Evolutionary conservation across 305 asterid genomes (phyloP).

Genomic region (Salvia sclarea): DNA sequence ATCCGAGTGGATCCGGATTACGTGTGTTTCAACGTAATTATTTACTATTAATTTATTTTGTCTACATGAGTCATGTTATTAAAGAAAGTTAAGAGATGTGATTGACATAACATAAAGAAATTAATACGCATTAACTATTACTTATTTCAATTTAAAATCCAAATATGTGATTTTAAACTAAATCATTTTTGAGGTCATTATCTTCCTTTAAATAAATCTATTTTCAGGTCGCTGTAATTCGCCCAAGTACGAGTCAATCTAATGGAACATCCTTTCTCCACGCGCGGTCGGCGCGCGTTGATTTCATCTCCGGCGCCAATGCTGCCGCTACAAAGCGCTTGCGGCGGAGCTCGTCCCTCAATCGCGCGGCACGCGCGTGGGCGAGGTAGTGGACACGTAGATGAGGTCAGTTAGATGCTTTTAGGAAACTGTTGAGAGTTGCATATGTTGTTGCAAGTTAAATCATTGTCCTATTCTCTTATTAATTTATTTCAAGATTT

Average conservation of each 20-base stretch:
- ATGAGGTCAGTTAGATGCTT: constrained; percentile 44
- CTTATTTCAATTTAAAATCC: not conserved
- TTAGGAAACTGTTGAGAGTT: constrained; percentile 36
- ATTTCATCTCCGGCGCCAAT: not conserved
- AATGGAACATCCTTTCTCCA: not conserved
- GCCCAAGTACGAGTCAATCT: constrained; percentile 39
- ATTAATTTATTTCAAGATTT: not conserved
- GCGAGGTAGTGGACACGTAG: not conserved
- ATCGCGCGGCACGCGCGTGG: constrained; percentile 27
- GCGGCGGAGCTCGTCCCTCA: not conserved
- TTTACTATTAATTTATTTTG: not conserved
- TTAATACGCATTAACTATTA: not conserved
- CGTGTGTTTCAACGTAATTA: not conserved
- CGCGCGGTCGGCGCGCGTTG: constrained; percentile 24
- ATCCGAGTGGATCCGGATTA: not conserved
- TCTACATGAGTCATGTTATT: not conserved
- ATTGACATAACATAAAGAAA: not conserved
- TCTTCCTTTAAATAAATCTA: constrained; percentile 21
- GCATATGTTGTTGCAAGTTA: constrained; percentile 38
- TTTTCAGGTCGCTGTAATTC: constrained; percentile 29
- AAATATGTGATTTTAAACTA: not conserved
- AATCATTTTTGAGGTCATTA: constrained; percentile 23
- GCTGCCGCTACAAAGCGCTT: not conserved
- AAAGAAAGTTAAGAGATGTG: not conserved
- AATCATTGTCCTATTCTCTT: constrained; percentile 29